Conservation (phyloP, 2,329 filamentous ascomycete genomes). For the Ascochyta viciae-villosae region DNA sequence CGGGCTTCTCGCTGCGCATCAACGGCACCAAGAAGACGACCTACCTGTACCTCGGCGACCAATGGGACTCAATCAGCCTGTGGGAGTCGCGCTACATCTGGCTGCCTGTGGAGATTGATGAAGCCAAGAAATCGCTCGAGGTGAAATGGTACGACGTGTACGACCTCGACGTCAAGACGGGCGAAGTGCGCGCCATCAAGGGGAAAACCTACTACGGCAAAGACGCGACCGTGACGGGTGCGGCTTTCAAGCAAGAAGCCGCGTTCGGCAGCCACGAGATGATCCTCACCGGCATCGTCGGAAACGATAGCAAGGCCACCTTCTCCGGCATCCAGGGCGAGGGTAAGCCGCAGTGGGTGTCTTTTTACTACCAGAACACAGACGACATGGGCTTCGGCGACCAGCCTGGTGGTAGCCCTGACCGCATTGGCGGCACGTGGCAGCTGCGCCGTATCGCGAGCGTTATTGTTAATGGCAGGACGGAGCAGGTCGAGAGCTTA, state of each 20-base stretch:
- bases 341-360: slow-evolving; percentile 63
- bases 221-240: slow-evolving; percentile 55
- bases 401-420: slow-evolving; percentile 61
- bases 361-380: slow-evolving; percentile 66
- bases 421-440: slow-evolving; percentile 67
- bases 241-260: slow-evolving; percentile 64
- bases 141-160: slow-evolving; percentile 64
- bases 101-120: slow-evolving; percentile 62
- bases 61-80: slow-evolving; percentile 63
- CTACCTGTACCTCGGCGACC: slow-evolving; percentile 60
- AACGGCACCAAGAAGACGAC: slow-evolving; percentile 58
- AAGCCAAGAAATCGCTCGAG: slow-evolving; percentile 58
- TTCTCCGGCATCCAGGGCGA: slow-evolving; percentile 59
- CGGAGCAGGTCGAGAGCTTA: slow-evolving; percentile 57
- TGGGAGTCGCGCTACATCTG: slow-evolving; percentile 67
- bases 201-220: slow-evolving; percentile 58
- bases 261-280: slow-evolving; percentile 57
- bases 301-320: slow-evolving; percentile 62
- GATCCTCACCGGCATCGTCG: slow-evolving; percentile 62
- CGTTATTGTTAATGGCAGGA: slow-evolving; percentile 64
- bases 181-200: slow-evolving; percentile 55
- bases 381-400: slow-evolving; percentile 68
- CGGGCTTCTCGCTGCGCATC: slow-evolving; percentile 59
- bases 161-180: slow-evolving; percentile 62
- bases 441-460: slow-evolving; percentile 66